Conservation (phyloP, 2,329 filamentous ascomycete genomes). For the Xylariaceae sp. region DNA sequence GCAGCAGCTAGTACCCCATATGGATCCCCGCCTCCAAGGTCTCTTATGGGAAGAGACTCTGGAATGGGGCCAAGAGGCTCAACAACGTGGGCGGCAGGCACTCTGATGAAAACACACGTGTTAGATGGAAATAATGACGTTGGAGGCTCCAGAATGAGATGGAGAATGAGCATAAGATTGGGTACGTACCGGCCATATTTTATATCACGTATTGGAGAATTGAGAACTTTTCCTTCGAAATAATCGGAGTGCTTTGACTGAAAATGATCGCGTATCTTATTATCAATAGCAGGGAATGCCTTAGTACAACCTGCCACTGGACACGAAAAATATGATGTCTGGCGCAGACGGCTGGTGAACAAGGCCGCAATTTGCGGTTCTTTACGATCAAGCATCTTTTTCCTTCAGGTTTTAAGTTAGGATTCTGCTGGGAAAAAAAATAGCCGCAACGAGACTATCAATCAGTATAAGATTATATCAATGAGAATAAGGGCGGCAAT, state of each 20-base stretch:
- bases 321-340: slow-evolving; percentile 12
- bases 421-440: no score
- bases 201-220: slow-evolving; percentile 13
- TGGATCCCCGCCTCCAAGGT: slow-evolving; percentile 15
- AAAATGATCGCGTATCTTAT: slow-evolving; percentile 22
- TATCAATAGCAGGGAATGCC: slow-evolving; percentile 6
- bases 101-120: slow-evolving; percentile 8
- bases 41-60: slow-evolving; percentile 5
- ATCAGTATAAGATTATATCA: no score
- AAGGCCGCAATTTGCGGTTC: slow-evolving; percentile 6
- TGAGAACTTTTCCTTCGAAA: slow-evolving; percentile 22
- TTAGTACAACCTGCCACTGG: slow-evolving; percentile 9
- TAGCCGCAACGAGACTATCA: no score
- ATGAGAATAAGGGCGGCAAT: no score
- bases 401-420: neutral
- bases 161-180: no score
- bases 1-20: slow-evolving; percentile 2
- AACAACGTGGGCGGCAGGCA: neutral
- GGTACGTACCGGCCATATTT: slow-evolving; percentile 25
- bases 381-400: slow-evolving; percentile 18
- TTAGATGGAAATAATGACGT: neutral
- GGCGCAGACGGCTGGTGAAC: slow-evolving; percentile 21
- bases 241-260: slow-evolving; percentile 9
- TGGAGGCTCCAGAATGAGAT: neutral
- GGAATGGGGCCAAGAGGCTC: slow-evolving; percentile 8